phyloP scores from a whole-genome alignment of 768 basidiomycete species.

The Agaricus sinodeliciosus region DNA sequence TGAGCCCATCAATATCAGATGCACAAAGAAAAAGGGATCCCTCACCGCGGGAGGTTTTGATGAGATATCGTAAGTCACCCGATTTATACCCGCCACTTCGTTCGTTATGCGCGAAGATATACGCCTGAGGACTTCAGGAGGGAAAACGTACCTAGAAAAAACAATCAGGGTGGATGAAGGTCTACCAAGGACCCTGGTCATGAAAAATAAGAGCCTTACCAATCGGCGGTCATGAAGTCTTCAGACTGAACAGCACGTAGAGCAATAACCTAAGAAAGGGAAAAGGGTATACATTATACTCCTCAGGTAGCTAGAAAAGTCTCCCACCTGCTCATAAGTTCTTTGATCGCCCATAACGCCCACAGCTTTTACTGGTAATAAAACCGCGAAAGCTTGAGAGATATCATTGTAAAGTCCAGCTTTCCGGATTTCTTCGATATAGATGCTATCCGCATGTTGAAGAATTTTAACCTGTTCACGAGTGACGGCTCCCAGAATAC shows the following conservation, averaged over 20 bases:
- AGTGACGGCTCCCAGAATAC: constrained; percentile 93
- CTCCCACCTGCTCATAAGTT: constrained; percentile 85
- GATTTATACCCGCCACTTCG: constrained; percentile 94
- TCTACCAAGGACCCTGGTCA: neutral
- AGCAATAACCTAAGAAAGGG: constrained; percentile 65
- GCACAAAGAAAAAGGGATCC: constrained; percentile 11
- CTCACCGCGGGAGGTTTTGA: constrained; percentile 92
- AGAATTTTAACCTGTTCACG: constrained; percentile 87
- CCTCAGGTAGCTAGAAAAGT: neutral
- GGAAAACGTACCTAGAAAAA: constrained; percentile 82
- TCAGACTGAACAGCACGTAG: constrained; percentile 95
- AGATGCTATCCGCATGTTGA: constrained; percentile 90
- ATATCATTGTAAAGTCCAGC: constrained; percentile 92
- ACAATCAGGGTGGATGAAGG: neutral
- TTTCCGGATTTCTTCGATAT: constrained; percentile 95
- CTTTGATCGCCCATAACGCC: constrained; percentile 96
- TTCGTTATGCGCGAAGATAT: constrained; percentile 98
- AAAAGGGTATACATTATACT: neutral
- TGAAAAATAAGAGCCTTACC: constrained; percentile 41
- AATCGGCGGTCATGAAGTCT: constrained; percentile 99
- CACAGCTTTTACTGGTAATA: constrained; percentile 92
- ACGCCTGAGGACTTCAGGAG: constrained; percentile 77
- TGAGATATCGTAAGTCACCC: constrained; percentile 94
- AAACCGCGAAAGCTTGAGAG: constrained; percentile 92
- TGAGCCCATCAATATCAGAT: constrained; percentile 2